Conservation (phyloP, 208 protist genomes). For the Sergeia podlipaevii region DNA sequence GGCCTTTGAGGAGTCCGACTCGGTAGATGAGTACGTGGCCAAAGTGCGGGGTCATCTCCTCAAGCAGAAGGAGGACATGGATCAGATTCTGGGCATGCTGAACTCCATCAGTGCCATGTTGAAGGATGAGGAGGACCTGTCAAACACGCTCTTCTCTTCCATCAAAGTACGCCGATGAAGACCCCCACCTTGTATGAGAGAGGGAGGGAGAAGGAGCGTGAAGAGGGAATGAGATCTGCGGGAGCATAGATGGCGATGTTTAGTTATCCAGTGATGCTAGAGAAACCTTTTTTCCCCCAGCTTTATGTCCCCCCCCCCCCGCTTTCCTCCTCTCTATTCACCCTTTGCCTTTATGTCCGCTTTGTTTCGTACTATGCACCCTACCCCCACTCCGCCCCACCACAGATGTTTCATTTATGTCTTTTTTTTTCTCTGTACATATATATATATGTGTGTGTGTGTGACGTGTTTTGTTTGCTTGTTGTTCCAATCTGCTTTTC, state of each 20-base stretch:
- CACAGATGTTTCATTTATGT: slow-evolving; percentile 1
- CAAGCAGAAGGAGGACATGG: slow-evolving; percentile 73
- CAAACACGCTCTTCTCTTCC: slow-evolving; percentile 68
- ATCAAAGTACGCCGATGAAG: slow-evolving; percentile 21
- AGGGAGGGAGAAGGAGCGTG: slow-evolving; percentile 4
- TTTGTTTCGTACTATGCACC: slow-evolving; percentile 8
- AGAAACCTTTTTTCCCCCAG: too few species aligned
- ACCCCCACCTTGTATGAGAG: slow-evolving; percentile 2
- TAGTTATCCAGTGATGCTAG: too few species aligned
- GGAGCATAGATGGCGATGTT: not conserved
- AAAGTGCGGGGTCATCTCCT: slow-evolving; percentile 62
- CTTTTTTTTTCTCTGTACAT: slow-evolving; percentile 6
- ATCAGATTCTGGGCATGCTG: slow-evolving; percentile 72
- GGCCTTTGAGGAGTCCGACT: slow-evolving; percentile 87
- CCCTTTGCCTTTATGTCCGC: not conserved
- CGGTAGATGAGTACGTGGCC: slow-evolving; percentile 88
- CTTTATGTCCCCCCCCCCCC: too few species aligned
- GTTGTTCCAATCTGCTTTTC: not conserved
- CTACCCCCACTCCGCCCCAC: too few species aligned
- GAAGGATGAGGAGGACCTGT: slow-evolving; percentile 87
- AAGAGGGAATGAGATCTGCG: not conserved
- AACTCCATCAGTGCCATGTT: slow-evolving; percentile 74
- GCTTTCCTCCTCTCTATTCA: too few species aligned
- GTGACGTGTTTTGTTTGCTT: slow-evolving; percentile 4
- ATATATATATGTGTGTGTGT: slow-evolving; percentile 21